phyloP scores from a whole-genome alignment of 495 filamentous ascomycete genomes.

The Aspergillus coremiiformis region DNA sequence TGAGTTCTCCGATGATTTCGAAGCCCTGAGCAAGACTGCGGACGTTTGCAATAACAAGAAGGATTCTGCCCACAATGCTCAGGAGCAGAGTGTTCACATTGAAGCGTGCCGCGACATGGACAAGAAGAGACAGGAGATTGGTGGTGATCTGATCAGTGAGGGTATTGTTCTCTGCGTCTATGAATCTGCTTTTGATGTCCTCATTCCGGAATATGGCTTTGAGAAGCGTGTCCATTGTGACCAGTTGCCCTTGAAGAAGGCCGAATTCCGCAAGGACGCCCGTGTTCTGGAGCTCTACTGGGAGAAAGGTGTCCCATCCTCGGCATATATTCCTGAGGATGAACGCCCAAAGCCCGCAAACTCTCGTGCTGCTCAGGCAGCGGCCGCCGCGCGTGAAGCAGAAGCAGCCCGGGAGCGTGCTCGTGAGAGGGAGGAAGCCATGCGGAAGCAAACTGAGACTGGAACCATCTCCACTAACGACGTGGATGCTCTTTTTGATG shows the following conservation, averaged over 20 bases:
- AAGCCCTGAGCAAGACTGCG: slow-evolving; percentile 82
- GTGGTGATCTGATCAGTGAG: slow-evolving; percentile 91
- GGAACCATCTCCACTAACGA: slow-evolving; percentile 84
- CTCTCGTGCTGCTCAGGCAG: slow-evolving; percentile 57
- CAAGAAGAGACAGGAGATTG: slow-evolving; percentile 71
- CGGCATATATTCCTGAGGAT: slow-evolving; percentile 92
- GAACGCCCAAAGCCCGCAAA: slow-evolving; percentile 74
- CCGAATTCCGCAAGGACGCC: slow-evolving; percentile 92
- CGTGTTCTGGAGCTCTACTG: slow-evolving; percentile 93
- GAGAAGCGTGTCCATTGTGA: slow-evolving; percentile 99
- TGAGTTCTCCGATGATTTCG: slow-evolving; percentile 84
- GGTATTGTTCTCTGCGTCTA: slow-evolving; percentile 96
- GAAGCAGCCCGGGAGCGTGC: slow-evolving; percentile 71
- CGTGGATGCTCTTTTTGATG: slow-evolving; percentile 83
- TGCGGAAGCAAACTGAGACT: slow-evolving; percentile 86
- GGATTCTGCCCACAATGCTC: slow-evolving; percentile 92
- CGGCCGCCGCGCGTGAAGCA: slow-evolving; percentile 67
- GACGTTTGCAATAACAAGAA: slow-evolving; percentile 99
- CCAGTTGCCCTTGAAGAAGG: slow-evolving; percentile 95
- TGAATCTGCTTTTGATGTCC: slow-evolving; percentile 95
- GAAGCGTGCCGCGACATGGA: slow-evolving; percentile 95
- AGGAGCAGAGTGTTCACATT: slow-evolving; percentile 98
- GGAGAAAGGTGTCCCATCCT: slow-evolving; percentile 98
- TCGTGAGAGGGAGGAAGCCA: slow-evolving; percentile 77
- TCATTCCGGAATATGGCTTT: slow-evolving; percentile 97